Percentiles rank a stretch among this genome's conserved stretches.
phyloP scores from a whole-genome alignment of 176 grass and related monocot genomes.

The Triticum aestivum region IWGSC_CS_RefSeq_v2.1 NC_057801.1:175394204-175394703 shows the following conservation, averaged over 20 bases:
- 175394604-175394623: conserved; percentile 37
- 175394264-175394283: conserved; percentile 28
- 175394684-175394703: not conserved
- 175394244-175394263: conserved; percentile 36
- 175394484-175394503: conserved; percentile 19
- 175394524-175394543: conserved; percentile 28
- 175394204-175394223: conserved; percentile 62
- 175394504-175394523: conserved; percentile 21
- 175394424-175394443: not conserved
- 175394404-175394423: conserved; percentile 51
- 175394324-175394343: conserved; percentile 66
- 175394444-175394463: conserved; percentile 25
- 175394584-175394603: conserved; percentile 38
- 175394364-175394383: conserved; percentile 87
- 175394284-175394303: not conserved
- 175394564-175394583: conserved; percentile 38
- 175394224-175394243: not conserved
- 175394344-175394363: conserved; percentile 75
- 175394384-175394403: conserved; percentile 82
- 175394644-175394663: conserved; percentile 29
- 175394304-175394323: conserved; percentile 43
- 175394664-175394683: not conserved
- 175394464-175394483: conserved; percentile 30
- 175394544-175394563: conserved; percentile 15
- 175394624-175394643: conserved; percentile 26